Evolutionary conservation across 1,284 basidiomycete species (phyloP).

Genomic region (Ganoderma lucidum): DNA sequence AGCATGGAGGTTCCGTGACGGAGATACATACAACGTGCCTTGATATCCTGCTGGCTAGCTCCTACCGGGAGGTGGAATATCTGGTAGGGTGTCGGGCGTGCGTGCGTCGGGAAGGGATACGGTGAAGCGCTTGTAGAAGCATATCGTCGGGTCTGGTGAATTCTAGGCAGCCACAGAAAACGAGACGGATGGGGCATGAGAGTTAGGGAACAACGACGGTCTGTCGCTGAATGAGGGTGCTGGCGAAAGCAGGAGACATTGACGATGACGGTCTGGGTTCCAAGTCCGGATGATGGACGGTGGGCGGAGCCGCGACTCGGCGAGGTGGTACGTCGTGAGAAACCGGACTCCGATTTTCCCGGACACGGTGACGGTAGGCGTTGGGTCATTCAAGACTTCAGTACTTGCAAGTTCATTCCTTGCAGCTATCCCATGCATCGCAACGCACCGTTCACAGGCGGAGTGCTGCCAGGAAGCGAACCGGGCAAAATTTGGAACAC

Average conservation of each 20-base stretch:
- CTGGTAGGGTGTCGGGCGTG: slow-evolving; percentile 56
- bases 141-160: slow-evolving; percentile 27
- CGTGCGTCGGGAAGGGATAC: slow-evolving; percentile 50
- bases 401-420: no score
- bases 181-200: background rate
- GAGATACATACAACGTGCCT: slow-evolving; percentile 54
- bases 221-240: background rate
- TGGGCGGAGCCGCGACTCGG: slow-evolving; percentile 2
- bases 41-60: slow-evolving; percentile 55
- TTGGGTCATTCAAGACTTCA: no score
- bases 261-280: background rate
- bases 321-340: background rate
- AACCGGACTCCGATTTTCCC: background rate
- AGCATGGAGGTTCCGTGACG: background rate
- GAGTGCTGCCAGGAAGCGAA: no score
- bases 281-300: background rate
- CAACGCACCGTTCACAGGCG: no score
- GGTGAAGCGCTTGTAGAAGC: slow-evolving; percentile 36
- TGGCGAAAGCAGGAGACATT: background rate
- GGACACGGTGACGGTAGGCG: background rate
- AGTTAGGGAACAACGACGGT: background rate
- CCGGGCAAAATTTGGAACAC: no score
- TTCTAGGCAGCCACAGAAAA: background rate
- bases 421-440: no score
- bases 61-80: slow-evolving; percentile 58